A percentile compares a stretch with the other conserved stretches of the same genome.
Conservation (phyloP, 257 asterid species). For the Solanum virginianum region DNA sequence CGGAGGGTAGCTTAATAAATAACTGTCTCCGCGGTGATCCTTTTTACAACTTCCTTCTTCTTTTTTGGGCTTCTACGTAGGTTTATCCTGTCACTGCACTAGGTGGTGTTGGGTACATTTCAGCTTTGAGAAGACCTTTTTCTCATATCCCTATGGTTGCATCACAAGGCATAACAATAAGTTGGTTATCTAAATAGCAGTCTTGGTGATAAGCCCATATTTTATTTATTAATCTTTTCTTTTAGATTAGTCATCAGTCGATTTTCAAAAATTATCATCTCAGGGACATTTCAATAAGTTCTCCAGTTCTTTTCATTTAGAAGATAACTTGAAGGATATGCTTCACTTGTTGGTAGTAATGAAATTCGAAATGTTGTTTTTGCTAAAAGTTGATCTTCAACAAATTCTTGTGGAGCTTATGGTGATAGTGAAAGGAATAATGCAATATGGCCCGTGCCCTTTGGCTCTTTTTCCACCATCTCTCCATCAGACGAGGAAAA, state of each 20-base stretch:
- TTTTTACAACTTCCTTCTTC: not conserved
- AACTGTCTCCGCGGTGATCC: not conserved
- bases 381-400: not conserved
- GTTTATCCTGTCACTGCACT: constrained; percentile 69
- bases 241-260: not conserved
- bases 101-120: constrained; percentile 66
- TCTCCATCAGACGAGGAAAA: not conserved
- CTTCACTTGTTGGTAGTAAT: not conserved
- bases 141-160: constrained; percentile 74
- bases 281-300: not conserved
- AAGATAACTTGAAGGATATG: not conserved
- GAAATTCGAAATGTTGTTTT: not conserved
- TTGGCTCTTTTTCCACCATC: not conserved
- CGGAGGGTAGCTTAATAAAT: not conserved
- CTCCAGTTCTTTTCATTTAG: not conserved
- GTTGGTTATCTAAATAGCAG: constrained; percentile 20
- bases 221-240: not conserved
- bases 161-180: constrained; percentile 75
- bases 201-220: not conserved
- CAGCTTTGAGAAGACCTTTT: constrained; percentile 63
- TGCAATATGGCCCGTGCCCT: not conserved
- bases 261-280: not conserved
- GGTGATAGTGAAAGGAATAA: not conserved
- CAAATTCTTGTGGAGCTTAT: not conserved
- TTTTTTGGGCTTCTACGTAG: constrained; percentile 16